Percentiles rank a stretch among this genome's conserved stretches.
phyloP scores from a whole-genome alignment of 202 grass and related monocot genomes.

The Zoysia matrella region DNA sequence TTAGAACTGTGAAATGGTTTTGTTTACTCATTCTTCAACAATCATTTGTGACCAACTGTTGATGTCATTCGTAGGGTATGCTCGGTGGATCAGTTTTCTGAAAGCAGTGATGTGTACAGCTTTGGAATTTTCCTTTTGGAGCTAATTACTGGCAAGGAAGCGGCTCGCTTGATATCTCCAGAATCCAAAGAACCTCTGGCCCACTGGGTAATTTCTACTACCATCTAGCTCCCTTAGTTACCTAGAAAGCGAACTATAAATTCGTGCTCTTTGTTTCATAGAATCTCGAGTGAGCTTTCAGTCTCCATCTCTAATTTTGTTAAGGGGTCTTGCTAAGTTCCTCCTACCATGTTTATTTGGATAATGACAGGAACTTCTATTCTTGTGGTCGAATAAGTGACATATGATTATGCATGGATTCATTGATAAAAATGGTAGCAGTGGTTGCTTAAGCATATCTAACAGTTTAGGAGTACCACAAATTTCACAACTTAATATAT shows the following conservation, averaged over 20 bases:
- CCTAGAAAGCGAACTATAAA: slow-evolving; percentile 24
- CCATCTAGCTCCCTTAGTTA: slow-evolving; percentile 44
- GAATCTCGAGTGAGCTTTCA: slow-evolving; percentile 11
- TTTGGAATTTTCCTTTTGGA: slow-evolving; percentile 96
- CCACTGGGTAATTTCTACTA: slow-evolving; percentile 78
- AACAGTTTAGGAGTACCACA: neutral
- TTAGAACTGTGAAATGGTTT: slow-evolving; percentile 20
- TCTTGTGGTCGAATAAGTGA: slow-evolving; percentile 18
- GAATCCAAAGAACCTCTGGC: slow-evolving; percentile 69
- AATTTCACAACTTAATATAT: slow-evolving; percentile 9
- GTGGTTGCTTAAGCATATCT: slow-evolving; percentile 13
- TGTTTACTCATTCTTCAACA: slow-evolving; percentile 8
- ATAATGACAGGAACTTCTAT: neutral
- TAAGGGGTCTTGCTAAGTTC: slow-evolving; percentile 5
- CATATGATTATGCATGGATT: slow-evolving; percentile 6
- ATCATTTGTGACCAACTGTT: slow-evolving; percentile 7
- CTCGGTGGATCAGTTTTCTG: slow-evolving; percentile 59
- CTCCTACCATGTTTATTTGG: slow-evolving; percentile 10
- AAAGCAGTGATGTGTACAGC: slow-evolving; percentile 90
- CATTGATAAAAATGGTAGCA: slow-evolving; percentile 38
- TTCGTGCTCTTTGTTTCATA: slow-evolving; percentile 30
- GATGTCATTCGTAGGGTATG: slow-evolving; percentile 52
- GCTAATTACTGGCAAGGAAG: slow-evolving; percentile 80
- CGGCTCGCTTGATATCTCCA: slow-evolving; percentile 40
- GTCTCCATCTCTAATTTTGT: neutral